phyloP scores from a whole-genome alignment of 140 eudicot genomes.

The Cichorium intybus region DNA sequence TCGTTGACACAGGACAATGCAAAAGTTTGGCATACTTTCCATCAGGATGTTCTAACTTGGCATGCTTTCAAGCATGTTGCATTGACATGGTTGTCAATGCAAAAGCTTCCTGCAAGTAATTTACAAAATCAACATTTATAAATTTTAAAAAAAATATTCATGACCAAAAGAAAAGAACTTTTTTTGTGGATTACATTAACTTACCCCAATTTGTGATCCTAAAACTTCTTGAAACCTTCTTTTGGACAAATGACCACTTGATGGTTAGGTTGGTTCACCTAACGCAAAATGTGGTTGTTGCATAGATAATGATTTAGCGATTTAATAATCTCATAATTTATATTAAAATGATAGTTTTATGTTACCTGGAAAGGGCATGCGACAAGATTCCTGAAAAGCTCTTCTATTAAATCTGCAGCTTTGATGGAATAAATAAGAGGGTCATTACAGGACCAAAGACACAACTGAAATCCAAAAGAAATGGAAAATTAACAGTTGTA shows the following conservation, averaged over 20 bases:
- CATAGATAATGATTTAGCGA: conserved; percentile 15
- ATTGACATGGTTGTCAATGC: conserved; percentile 37
- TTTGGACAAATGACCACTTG: conserved; percentile 41
- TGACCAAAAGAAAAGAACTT: too few relatives aligned
- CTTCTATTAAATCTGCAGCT: conserved; percentile 77
- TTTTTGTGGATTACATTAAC: too few relatives aligned
- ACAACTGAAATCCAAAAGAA: too few relatives aligned
- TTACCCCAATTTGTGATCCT: conserved; percentile 56
- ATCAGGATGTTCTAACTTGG: conserved; percentile 51
- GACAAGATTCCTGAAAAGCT: conserved; percentile 71
- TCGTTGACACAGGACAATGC: conserved; percentile 60
- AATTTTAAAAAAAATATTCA: not conserved
- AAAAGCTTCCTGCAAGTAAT: conserved; percentile 42
- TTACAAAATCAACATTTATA: conserved; percentile 1
- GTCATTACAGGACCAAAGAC: too few relatives aligned
- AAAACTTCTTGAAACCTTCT: conserved; percentile 56
- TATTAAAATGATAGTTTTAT: not conserved
- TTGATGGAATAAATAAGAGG: conserved; percentile 78
- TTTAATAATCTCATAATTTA: conserved; percentile 4
- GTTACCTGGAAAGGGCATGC: conserved; percentile 74
- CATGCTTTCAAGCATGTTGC: conserved; percentile 44
- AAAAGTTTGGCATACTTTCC: too few relatives aligned
- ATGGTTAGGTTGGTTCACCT: conserved; percentile 58
- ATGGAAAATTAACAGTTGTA: too few relatives aligned
- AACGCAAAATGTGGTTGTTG: conserved; percentile 61